Evolutionary conservation across 1,284 basidiomycete genomes (phyloP).

Genomic region (Marasmius sp.): DNA sequence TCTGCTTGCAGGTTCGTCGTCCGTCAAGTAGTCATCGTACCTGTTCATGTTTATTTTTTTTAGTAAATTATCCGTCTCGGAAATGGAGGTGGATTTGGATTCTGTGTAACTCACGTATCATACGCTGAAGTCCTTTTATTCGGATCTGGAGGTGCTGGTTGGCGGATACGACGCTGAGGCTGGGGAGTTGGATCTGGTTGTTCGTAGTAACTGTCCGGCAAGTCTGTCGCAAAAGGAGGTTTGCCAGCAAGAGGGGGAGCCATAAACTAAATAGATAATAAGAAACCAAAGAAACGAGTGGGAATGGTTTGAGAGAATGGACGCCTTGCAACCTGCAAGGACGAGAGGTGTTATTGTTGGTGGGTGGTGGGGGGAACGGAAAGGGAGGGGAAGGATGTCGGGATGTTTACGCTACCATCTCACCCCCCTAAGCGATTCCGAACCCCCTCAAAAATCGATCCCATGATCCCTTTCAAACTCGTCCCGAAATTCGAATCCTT

Average conservation of each 20-base stretch:
- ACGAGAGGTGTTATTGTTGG: background rate
- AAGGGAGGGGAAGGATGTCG: background rate
- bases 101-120: constrained; percentile 15
- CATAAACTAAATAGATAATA: constrained; percentile 20
- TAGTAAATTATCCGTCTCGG: background rate
- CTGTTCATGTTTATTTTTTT: constrained; percentile 28
- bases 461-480: too few species aligned
- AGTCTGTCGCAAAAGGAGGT: constrained; percentile 69
- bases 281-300: constrained; percentile 11
- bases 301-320: constrained; percentile 9
- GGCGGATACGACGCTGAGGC: constrained; percentile 34
- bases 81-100: background rate
- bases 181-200: constrained; percentile 26
- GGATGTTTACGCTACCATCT: background rate
- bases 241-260: constrained; percentile 52
- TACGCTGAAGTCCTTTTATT: constrained; percentile 15
- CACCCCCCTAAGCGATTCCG: too few species aligned
- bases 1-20: constrained; percentile 27
- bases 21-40: constrained; percentile 60
- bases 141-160: constrained; percentile 11
- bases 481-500: too few species aligned
- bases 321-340: constrained; percentile 14
- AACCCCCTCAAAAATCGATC: too few species aligned
- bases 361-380: background rate
- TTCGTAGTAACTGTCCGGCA: constrained; percentile 60